Evolutionary conservation across 2,329 filamentous ascomycete species (phyloP), one percentile per base, ranked within the genome.

Genomic region (Penicillium sp.): DNA sequence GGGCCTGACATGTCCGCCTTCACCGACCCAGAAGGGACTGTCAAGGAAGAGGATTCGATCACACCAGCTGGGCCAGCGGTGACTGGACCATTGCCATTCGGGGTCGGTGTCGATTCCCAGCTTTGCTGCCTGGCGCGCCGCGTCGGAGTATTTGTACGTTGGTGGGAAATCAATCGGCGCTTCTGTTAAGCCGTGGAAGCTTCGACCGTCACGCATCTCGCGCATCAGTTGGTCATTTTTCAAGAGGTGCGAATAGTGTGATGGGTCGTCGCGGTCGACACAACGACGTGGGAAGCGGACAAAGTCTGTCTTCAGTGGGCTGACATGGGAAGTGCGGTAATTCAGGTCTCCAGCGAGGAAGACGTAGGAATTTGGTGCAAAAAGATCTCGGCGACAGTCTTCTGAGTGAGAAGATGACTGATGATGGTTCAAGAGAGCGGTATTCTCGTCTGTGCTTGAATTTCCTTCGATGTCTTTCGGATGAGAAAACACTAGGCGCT

Each of bases 311-410:
- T 81, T 76, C 0, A 78, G 75, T 0, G 92, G 91, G 0, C 81
- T 76, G 0, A 79, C 80, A 56, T 85, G 81, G 7, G 86, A 84
- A 16, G 93, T 95, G 61, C 94, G 88, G 74, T 99, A 99, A 77
- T 99, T 99, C 54, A 99, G 81, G 70, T 99, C 94, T 23, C 94
- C 94, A 0, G 87, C 88, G 43, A 97, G 79, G 69, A 97, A 95
- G 1, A 96, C 78, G 69, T 95, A 85, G 3, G 85, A 85, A 3
- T 80, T 81, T 1, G 89, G 84, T 45, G 82, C 84, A 76, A 92
- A 96, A 51, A 97, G 83, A 21, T 73, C 70, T 4, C 52, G 58
- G n/a, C 62, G 54, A 8, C 57, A 58, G 59, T 60, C 33, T 51
- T 65, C 42, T 54, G 63, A 13, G 62, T 80, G 52, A n/a, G 63